Evolutionary conservation across 2,329 filamentous ascomycete genomes (phyloP), one percentile per base, ranked within the genome.

Genomic region (Alternaria brassicicola): DNA sequence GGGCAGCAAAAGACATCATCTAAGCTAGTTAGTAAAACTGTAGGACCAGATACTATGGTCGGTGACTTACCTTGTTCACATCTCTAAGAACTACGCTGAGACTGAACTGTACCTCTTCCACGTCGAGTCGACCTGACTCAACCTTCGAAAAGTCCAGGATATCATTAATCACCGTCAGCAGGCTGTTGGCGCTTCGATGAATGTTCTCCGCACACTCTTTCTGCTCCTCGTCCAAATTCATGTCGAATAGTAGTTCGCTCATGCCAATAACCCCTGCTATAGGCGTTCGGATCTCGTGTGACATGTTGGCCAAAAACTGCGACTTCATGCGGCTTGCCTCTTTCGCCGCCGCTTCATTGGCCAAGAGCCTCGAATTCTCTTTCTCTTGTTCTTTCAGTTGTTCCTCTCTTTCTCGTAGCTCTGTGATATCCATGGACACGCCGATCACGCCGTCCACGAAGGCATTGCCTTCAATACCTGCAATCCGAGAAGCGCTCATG

Each of bases 141-240:
- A 92, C 88, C 75, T 96, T 96, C 4, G 91, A 95, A 73, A 96
- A 93, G 76, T 96, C 92, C 2, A 96, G 81, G 54, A 96, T 96
- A 69, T 96, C 92, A 70, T 96, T 96, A 76, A 96, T 96, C 38
- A 96, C 89, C 0, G 91, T 94, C 19, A 96, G 81, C 3, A 96
- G 79, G 2, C 90, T 92, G 63, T 94, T 93, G 0, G 89, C 91
- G 6, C 90, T 93, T 50, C 89, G 84, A 68, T 91, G 88, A 6
- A 94, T 91, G 61, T 92, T 92, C 64, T 92, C 89, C 3, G 90
- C 88, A 61, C 87, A 91, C 55, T 93, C 89, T 57, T 84, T 83
- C 68, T 92, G 89, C 65, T 93, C 90, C n/a, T 84, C 81, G 52
- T 87, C 83, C 23, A 93, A 77, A 15, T 85, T 78, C 70, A 88